These are phyloP conservation scores for Metschnikowia gruessii DNA, from an alignment of 805 yeast species.

Conservation along the genomic window DNA sequence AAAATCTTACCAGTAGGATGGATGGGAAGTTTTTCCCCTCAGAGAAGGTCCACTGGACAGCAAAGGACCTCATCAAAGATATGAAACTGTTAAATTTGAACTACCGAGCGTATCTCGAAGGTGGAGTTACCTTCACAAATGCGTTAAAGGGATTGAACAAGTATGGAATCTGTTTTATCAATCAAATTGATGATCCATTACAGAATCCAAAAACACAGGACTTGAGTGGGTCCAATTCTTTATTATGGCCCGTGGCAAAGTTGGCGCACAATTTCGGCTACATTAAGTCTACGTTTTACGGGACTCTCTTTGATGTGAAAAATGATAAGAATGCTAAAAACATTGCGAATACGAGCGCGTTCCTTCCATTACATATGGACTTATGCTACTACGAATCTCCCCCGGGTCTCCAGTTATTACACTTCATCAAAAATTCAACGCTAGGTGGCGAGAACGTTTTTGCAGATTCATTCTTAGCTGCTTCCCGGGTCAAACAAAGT, in stretches of 20 bases:
- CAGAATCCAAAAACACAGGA: constrained; percentile 23
- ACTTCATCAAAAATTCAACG: constrained; percentile 53
- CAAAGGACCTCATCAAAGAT: constrained; percentile 24
- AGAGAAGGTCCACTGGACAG: constrained; percentile 41
- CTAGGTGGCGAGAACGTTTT: constrained; percentile 67
- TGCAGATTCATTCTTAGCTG: constrained; percentile 69
- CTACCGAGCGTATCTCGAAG: constrained; percentile 39
- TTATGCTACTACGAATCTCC: constrained; percentile 74
- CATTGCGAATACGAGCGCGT: constrained; percentile 63
- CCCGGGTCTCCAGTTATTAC: constrained; percentile 73
- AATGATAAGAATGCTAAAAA: constrained; percentile 51
- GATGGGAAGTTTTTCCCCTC: constrained; percentile 36
- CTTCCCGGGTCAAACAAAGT: constrained; percentile 46
- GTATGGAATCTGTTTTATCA: constrained; percentile 56
- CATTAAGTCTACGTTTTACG: constrained; percentile 68
- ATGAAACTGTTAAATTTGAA: constrained; percentile 23
- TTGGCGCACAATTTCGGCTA: constrained; percentile 59
- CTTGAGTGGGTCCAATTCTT: constrained; percentile 42
- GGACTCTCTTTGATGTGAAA: constrained; percentile 65
- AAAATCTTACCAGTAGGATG: constrained; percentile 32
- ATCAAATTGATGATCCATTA: constrained; percentile 48
- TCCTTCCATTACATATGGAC: constrained; percentile 76
- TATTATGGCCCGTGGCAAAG: constrained; percentile 38
- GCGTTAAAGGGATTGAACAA: constrained; percentile 47
- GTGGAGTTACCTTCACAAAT: constrained; percentile 31